A percentile compares a stretch with the other conserved stretches of the same genome.
Evolutionary conservation across 164 flowering plant species (phyloP).

Genomic region (Malania oleifera): DNA sequence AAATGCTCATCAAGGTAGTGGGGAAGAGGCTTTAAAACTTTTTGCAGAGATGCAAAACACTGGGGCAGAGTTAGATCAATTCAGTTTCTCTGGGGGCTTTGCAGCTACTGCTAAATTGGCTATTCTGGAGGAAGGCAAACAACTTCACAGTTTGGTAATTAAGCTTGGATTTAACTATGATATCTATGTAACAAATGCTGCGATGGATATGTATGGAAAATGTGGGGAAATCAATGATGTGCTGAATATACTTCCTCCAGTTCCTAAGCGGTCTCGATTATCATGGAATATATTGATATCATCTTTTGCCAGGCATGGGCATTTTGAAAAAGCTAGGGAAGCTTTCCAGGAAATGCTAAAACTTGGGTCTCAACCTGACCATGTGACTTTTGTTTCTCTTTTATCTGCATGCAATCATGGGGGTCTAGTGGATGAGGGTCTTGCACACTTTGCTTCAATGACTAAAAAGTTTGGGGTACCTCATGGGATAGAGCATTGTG

Average conservation of each 20-base stretch:
- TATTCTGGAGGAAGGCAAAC: slow-evolving; percentile 62
- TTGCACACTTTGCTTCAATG: slow-evolving; percentile 58
- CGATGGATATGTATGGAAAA: slow-evolving; percentile 84
- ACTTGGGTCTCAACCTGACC: slow-evolving; percentile 51
- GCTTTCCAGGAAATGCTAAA: slow-evolving; percentile 63
- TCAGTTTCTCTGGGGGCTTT: slow-evolving; percentile 59
- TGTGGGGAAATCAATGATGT: slow-evolving; percentile 66
- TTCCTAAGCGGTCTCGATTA: slow-evolving; percentile 33
- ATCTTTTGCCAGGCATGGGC: slow-evolving; percentile 65
- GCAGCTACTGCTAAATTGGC: slow-evolving; percentile 65
- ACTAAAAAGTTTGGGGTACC: slow-evolving; percentile 39
- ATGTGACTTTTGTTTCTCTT: slow-evolving; percentile 77
- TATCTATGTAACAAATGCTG: slow-evolving; percentile 49
- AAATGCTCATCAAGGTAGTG: slow-evolving; percentile 57
- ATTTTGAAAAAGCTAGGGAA: slow-evolving; percentile 49
- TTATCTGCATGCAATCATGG: slow-evolving; percentile 85
- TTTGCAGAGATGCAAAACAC: slow-evolving; percentile 40
- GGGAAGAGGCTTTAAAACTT: slow-evolving; percentile 61
- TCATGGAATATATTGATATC: slow-evolving; percentile 84
- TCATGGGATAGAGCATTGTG: slow-evolving; percentile 71
- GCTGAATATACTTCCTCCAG: slow-evolving; percentile 42
- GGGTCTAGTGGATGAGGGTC: slow-evolving; percentile 77
- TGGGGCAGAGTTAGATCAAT: slow-evolving; percentile 58
- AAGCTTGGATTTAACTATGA: slow-evolving; percentile 58
- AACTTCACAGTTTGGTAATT: slow-evolving; percentile 49